These are phyloP conservation scores for Raffaelea arxii DNA, from an alignment of 2,329 filamentous ascomycete species.

Conservation along the genomic window DNA sequence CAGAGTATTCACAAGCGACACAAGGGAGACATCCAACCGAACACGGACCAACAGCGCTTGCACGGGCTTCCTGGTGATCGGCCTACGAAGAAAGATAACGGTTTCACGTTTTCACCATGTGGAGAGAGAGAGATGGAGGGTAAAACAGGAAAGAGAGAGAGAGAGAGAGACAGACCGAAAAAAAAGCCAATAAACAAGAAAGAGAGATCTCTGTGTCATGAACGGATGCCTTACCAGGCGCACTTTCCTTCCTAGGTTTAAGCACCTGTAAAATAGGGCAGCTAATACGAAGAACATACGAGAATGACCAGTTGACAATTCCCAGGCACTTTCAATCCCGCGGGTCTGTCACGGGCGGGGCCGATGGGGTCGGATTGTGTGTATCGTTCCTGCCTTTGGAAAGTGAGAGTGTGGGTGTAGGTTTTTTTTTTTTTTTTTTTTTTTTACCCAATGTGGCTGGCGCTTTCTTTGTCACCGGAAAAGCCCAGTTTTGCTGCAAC, in stretches of 20 bases:
- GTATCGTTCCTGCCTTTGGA: not conserved
- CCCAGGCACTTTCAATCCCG: not conserved
- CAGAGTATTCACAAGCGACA: too few relatives aligned
- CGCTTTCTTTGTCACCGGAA: not conserved
- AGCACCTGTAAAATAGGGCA: not conserved
- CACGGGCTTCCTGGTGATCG: too few relatives aligned
- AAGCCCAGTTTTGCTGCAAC: not conserved
- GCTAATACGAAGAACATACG: not conserved
- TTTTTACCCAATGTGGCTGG: not conserved
- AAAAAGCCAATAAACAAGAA: too few relatives aligned
- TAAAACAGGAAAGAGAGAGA: not conserved
- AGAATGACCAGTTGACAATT: not conserved
- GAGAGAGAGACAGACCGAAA: not conserved
- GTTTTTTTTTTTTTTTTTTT: not conserved
- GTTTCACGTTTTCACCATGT: too few relatives aligned
- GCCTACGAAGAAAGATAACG: too few relatives aligned
- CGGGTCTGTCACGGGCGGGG: slow-evolving; percentile 7
- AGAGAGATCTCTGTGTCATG: too few relatives aligned
- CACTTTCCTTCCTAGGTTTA: slow-evolving; percentile 2
- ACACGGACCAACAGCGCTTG: too few relatives aligned
- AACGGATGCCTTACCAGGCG: not conserved
- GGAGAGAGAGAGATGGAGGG: not conserved
- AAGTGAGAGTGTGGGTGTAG: too few relatives aligned
- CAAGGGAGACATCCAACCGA: too few relatives aligned
- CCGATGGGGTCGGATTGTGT: not conserved